Conservation (phyloP, 148 eudicot genomes). For the Heliamphora exappendiculata region DNA sequence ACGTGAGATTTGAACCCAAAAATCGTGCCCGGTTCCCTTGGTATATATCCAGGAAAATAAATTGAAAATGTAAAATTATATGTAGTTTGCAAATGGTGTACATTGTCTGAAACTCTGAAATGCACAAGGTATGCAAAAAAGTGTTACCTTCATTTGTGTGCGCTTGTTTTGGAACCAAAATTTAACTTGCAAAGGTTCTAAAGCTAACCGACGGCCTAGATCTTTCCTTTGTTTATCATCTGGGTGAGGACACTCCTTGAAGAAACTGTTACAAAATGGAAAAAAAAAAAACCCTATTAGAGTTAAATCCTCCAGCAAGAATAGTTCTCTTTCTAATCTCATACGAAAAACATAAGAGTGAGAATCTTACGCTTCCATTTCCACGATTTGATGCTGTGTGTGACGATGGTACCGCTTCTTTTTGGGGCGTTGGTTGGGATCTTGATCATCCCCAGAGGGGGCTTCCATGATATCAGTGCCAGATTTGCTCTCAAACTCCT, state of each 20-base stretch:
- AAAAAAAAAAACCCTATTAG: not conserved
- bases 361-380: conserved; percentile 77
- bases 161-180: conserved; percentile 99
- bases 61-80: no score
- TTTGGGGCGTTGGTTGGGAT: conserved; percentile 79
- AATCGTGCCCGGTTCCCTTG: no score
- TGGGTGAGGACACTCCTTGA: conserved; percentile 97
- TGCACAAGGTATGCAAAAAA: not conserved
- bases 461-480: conserved; percentile 75
- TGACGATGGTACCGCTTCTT: conserved; percentile 94
- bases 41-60: no score
- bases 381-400: conserved; percentile 90
- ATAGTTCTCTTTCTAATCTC: not conserved
- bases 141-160: conserved; percentile 90
- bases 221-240: conserved; percentile 99
- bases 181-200: conserved; percentile 93
- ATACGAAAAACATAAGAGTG: not conserved
- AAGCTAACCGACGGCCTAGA: conserved; percentile 60
- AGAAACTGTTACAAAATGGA: conserved; percentile 41
- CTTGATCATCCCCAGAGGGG: conserved; percentile 80
- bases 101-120: no score
- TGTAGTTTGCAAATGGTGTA: no score
- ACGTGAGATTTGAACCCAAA: no score
- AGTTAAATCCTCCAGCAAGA: not conserved
- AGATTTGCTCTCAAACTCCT: conserved; percentile 83